Evolutionary conservation across 352 stramenopile genomes (phyloP), one percentile per base, ranked within the genome.

Genomic region (Pythium chondricola): DNA sequence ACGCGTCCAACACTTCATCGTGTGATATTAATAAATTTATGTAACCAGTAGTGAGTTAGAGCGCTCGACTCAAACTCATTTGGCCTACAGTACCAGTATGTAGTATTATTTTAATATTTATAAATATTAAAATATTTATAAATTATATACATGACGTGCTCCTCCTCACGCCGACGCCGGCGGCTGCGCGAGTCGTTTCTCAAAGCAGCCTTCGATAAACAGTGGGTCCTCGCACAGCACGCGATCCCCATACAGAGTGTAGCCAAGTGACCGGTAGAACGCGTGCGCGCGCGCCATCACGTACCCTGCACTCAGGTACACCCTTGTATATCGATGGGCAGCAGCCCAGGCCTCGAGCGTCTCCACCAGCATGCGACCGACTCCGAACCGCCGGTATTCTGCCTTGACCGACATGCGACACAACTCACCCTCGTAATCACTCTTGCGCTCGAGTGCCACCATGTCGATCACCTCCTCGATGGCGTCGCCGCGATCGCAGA

Each of bases 401-500:
- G 48, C 17, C 42, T 62, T 59, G 18, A 81, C 69, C 1, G 69
- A 79, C 64, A 84, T 63, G 48, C 71, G 67, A 1, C 71, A 59
- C 37, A 78, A 36, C 36, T 74, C 61, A n/a, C 49, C 59, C 37
- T 65, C 45, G 1, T 40, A 32, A 2, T 67, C 35, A 0, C 1
- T 2, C 27, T 66, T 71, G 22, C 10, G n/a, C 39, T 73, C n/a
- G 30, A 75, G 40, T 0, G 40, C 68, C 0, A 71, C 58, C 48
- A 68, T 74, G 14, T 63, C 61, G 6, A 58, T 45, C 2, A 69
- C 22, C 11, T 40, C 20, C 13, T 59, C 40, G 2, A 40, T 31
- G 9, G 26, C 49, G 20, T 52, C 29, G 18, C 61, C 45, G 17
- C 51, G 24, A 16, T 48, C 48, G 0, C 47, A 33, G 4, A 52